Base-by-base conservation (phyloP, 345 rosid species). In the Theobroma cacao region DNA sequence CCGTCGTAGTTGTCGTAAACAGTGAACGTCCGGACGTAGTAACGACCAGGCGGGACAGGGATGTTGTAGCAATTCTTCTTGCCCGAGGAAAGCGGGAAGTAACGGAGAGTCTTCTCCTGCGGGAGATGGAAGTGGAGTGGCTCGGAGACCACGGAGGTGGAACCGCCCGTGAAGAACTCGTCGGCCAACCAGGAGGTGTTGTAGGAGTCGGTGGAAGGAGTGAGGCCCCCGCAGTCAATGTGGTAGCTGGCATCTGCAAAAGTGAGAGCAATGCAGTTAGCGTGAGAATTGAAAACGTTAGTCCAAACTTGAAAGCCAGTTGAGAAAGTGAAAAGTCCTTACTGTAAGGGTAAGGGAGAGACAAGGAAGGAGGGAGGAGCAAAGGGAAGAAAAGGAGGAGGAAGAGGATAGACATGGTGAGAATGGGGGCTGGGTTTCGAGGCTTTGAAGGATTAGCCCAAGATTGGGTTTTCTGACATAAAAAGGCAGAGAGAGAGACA, bases 1-100 rank as follows among this genome's bases (percentile, higher is more conserved):
- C 94, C 98, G 84, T 94, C 98, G 82, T 93, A 94, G 81, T 97
- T 97, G 78, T 97, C 98, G 78, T 97, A 97, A 55, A 93, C 98
- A 38, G 99, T 94, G 89, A 97, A 97, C 1, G 98, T 91, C 41
- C 99, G 88, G 87, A 97, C 4, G 80, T 84, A 93, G 94, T 91
- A 97, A 15, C 97, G 95, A 81, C 96, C 96, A 28, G 82, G 0
- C 53, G 97, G 96, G 11, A 94, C 86, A 2, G 98, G 98, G 75
- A 94, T 4, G 78, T 82, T 76, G 89, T 97, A 97, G 90, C 99
- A 97, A 81, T 94, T 97, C 87, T 94, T 94, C 78, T 94, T 94
- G 20, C 99, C 99, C 79, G 87, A 91, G 76, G 99, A 91, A 62
- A 87, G 89, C 2, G 99, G 98, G 91, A 97, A 97, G 82, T 74